Conservation (phyloP, 2,329 filamentous ascomycete genomes). For the Trichoderma sp. region DNA sequence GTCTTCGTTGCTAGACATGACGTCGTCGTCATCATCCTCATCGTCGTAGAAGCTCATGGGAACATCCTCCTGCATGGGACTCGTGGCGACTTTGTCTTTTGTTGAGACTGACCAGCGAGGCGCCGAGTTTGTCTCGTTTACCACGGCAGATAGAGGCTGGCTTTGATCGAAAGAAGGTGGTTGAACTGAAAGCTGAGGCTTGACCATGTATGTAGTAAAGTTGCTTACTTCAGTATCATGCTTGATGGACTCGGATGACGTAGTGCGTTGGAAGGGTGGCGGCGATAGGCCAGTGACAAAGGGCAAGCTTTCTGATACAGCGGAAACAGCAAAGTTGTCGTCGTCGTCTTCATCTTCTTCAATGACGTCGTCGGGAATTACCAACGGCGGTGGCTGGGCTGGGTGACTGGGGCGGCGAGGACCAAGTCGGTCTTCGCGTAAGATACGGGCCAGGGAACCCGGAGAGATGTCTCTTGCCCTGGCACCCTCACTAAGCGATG, state of each 20-base stretch:
- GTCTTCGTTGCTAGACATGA: constrained; percentile 41
- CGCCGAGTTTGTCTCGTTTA: background rate
- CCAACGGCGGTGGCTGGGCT: constrained; percentile 37
- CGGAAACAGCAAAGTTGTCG: constrained; percentile 62
- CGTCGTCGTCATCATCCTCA: constrained; percentile 45
- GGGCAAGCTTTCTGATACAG: constrained; percentile 47
- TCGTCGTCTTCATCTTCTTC: constrained; percentile 61
- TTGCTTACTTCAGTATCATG: constrained; percentile 28
- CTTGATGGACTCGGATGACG: constrained; percentile 35
- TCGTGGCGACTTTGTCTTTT: constrained; percentile 31
- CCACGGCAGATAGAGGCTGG: constrained; percentile 22
- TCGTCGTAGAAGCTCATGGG: constrained; percentile 51
- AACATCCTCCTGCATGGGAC: constrained; percentile 44
- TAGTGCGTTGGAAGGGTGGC: constrained; percentile 50
- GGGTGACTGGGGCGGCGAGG: constrained; percentile 32
- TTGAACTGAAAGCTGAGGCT: background rate
- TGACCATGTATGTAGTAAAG: background rate
- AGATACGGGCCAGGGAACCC: constrained; percentile 55
- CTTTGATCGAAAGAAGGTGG: background rate
- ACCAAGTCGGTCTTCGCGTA: constrained; percentile 48
- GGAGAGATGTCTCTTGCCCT: constrained; percentile 57
- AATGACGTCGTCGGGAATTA: constrained; percentile 41
- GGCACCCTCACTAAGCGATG: constrained; percentile 41
- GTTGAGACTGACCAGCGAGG: constrained; percentile 35
- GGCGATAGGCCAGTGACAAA: constrained; percentile 54